Evolutionary conservation across 139 green algal genomes (phyloP), one percentile per base, ranked within the genome.

Genomic region (Picochlorum sp.): DNA sequence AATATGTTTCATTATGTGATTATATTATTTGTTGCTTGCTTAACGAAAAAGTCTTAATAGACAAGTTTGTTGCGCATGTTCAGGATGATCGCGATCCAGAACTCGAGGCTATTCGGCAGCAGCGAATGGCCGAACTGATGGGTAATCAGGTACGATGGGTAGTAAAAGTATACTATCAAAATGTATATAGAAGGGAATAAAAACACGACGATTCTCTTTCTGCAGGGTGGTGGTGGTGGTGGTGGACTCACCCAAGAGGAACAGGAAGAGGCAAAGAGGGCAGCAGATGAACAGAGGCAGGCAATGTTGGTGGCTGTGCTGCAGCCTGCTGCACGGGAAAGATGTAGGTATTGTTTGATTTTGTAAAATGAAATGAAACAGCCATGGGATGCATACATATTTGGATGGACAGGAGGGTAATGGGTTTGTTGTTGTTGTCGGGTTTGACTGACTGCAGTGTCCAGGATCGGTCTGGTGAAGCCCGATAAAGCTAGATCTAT

Each of bases 391-490:
- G 14, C 24, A 60, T 59, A 1, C 8, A 25, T 54, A 60, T 28
- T 20, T 30, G 41, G 6, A 0, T 54, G 14, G 33, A 30, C 49
- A 1, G 10, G 26, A 13, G 7, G 28, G 29, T 55, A 13, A 31
- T n/a, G n/a, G n/a, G n/a, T n/a, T n/a, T n/a, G n/a, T n/a, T n/a
- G n/a, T n/a, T n/a, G n/a, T n/a, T n/a, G 32, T 33, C 29, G 47
- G 5, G 14, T 28, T n/a, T 5, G 18, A n/a, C n/a, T n/a, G n/a
- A 55, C 44, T 74, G 57, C 74, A 94, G 81, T 97, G 59, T 63
- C 77, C 0, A 73, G 90, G 20, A 95, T 98, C 45, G 80, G 80
- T 5, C 71, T 98, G 32, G 91, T 98, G 2, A 98, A 98, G 74
- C 90, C 91, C 18, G 89, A 96, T 33, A 96, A 96, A 68, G 90